Evolutionary conservation across 768 basidiomycete species (phyloP), one percentile per base, ranked within the genome.

Genomic region (Lactifluus hygrophoroides): DNA sequence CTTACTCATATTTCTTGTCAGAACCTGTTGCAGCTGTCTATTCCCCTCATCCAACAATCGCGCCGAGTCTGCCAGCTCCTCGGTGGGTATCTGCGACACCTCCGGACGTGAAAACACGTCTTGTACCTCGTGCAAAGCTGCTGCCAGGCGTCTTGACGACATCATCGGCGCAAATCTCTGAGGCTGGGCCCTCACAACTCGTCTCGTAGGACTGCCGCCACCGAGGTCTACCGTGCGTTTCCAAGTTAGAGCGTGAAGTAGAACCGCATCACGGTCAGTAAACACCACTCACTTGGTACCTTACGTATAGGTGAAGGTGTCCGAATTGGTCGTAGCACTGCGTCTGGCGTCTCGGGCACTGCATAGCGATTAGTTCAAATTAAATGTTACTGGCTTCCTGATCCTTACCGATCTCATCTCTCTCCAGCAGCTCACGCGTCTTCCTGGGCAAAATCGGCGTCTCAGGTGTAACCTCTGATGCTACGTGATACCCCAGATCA

Each of bases 301-400:
- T 49, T 35, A 30, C n/a, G 38, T n/a, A 25, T 42, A 37, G 9
- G 38, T 1, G 42, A 58, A 2, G n/a, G 38, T 40, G 32, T 35
- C 38, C 21, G 45, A 27, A 8, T 9, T 2, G 27, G 45, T 28
- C 47, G 53, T 40, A 43, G 25, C 10, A 43, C 38, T 5, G 47
- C 43, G 14, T 60, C 59, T 3, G 59, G 59, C 27, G 59, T 60
- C 25, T 60, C 59, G 23, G 59, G 59, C 1, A 60, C 59, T 60
- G 28, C n/a, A 10, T n/a, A 4, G 2, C 14, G 21, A 17, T n/a
- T 40, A 19, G 14, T 35, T 19, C 3, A 30, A n/a, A n/a, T 19
- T 9, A 23, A 2, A n/a, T 34, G 7, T 14, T 13, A 13, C 6
- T 5, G 34, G 1, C 10, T 11, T n/a, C 7, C 10, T 32, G 42